Conservation (phyloP, 2,329 filamentous ascomycete genomes). For the Penicillium concentricum region DNA sequence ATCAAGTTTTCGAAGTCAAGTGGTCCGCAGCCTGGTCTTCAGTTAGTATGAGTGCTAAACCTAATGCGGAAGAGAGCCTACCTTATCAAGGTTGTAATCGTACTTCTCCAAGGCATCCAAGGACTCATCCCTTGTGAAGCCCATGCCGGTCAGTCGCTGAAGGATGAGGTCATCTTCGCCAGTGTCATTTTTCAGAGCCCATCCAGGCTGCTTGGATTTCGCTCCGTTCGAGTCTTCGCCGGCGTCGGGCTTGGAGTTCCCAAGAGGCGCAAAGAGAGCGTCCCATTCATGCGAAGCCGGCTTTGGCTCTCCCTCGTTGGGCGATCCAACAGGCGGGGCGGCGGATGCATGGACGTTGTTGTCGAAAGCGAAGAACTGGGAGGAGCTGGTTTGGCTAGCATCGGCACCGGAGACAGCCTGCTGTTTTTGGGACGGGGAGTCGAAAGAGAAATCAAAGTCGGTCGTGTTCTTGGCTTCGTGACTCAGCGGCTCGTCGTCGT, state of each 20-base stretch:
- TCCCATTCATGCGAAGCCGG: constrained; percentile 78
- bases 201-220: constrained; percentile 50
- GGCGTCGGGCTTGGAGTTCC: constrained; percentile 44
- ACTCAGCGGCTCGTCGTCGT: constrained; percentile 58
- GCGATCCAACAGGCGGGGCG: constrained; percentile 43
- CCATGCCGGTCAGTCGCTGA: constrained; percentile 87
- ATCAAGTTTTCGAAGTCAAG: constrained; percentile 43
- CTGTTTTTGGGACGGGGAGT: constrained; percentile 37
- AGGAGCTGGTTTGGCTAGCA: constrained; percentile 23
- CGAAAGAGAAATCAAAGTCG: constrained; percentile 50
- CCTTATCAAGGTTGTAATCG: constrained; percentile 94
- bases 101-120: constrained; percentile 84
- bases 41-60: constrained; percentile 4
- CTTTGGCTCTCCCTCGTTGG: constrained; percentile 41
- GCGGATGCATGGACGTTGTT: constrained; percentile 27
- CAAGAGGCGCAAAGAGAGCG: constrained; percentile 81
- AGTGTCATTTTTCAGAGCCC: constrained; percentile 69
- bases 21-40: constrained; percentile 38
- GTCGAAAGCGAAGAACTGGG: constrained; percentile 44
- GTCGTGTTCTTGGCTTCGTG: constrained; percentile 33
- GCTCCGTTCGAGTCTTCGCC: constrained; percentile 19
- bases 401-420: constrained; percentile 24
- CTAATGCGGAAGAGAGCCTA: constrained; percentile 48
- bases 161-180: constrained; percentile 89
- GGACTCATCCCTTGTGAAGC: constrained; percentile 72